Percentiles rank a stretch among this genome's conserved stretches.
Conservation (phyloP, 768 basidiomycete species). For the Collybia nuda region DNA sequence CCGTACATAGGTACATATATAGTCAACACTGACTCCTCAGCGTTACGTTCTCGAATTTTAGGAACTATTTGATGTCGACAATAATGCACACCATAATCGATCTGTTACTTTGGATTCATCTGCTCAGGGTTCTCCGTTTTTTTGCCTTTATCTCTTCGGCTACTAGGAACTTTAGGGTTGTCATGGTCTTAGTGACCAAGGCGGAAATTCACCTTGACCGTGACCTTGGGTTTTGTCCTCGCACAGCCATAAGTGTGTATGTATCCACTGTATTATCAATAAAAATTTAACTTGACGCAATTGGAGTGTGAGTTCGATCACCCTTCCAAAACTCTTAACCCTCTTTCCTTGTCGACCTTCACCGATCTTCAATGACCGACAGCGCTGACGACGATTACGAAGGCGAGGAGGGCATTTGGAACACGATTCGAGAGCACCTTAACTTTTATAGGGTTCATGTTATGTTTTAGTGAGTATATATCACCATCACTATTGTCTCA, state of each 20-base stretch:
- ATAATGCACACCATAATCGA: too few relatives aligned
- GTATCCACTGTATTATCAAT: too few relatives aligned
- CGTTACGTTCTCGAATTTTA: constrained; percentile 8
- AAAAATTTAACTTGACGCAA: background rate
- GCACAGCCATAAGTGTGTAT: too few relatives aligned
- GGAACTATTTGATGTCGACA: too few relatives aligned
- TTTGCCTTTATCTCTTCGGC: too few relatives aligned
- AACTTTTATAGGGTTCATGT: constrained; percentile 70
- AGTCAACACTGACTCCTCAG: constrained; percentile 13
- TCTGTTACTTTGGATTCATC: too few relatives aligned
- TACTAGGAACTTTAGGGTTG: too few relatives aligned
- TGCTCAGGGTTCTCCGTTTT: too few relatives aligned
- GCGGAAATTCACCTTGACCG: too few relatives aligned
- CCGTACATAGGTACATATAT: constrained; percentile 14
- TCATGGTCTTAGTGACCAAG: too few relatives aligned
- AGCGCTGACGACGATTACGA: constrained; percentile 10
- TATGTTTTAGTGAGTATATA: constrained; percentile 56
- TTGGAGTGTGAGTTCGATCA: background rate
- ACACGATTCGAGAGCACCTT: constrained; percentile 43
- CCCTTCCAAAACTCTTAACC: background rate
- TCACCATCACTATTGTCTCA: constrained; percentile 3
- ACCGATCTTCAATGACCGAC: background rate
- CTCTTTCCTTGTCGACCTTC: background rate
- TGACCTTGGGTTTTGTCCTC: too few relatives aligned
- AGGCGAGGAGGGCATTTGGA: constrained; percentile 19